Conservation (phyloP, 2,329 filamentous ascomycete genomes). For the Colletotrichum orchidophilum region DNA sequence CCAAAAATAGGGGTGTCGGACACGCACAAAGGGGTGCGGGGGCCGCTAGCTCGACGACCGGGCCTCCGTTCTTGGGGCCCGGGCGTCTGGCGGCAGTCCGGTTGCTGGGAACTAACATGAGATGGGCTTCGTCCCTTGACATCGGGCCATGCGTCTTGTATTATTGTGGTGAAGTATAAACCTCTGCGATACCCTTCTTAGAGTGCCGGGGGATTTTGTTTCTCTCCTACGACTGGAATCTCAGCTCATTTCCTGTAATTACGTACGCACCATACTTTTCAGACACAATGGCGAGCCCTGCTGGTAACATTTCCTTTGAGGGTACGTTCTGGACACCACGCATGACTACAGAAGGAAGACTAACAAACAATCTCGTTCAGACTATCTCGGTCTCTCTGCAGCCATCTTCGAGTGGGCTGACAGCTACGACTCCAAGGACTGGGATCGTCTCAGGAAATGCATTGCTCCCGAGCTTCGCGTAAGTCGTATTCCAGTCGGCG, state of each 20-base stretch:
- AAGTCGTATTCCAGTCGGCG: conserved; percentile 62
- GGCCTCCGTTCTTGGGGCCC: conserved; percentile 24
- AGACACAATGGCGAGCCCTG: conserved; percentile 25
- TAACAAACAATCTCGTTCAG: conserved; percentile 49
- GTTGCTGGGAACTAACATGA: neutral
- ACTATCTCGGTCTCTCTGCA: conserved; percentile 59
- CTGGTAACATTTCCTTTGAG: conserved; percentile 32
- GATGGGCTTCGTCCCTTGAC: neutral
- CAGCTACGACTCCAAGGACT: conserved; percentile 73
- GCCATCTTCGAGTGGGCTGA: conserved; percentile 70
- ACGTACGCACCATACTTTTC: neutral
- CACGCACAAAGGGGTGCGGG: neutral
- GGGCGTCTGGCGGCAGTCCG: conserved; percentile 29
- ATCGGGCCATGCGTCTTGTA: neutral
- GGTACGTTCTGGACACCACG: conserved; percentile 60
- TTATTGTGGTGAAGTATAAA: neutral
- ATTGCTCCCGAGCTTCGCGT: conserved; percentile 55
- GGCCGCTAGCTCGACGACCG: conserved; percentile 11
- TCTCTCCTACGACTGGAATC: neutral
- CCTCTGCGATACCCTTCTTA: neutral
- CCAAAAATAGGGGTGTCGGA: neutral
- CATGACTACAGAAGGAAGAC: conserved; percentile 41
- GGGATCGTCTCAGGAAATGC: conserved; percentile 65
- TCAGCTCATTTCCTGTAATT: neutral
- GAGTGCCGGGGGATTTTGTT: neutral